Conservation (phyloP, 306 rosid species). For the Hippophae tibetana region DNA sequence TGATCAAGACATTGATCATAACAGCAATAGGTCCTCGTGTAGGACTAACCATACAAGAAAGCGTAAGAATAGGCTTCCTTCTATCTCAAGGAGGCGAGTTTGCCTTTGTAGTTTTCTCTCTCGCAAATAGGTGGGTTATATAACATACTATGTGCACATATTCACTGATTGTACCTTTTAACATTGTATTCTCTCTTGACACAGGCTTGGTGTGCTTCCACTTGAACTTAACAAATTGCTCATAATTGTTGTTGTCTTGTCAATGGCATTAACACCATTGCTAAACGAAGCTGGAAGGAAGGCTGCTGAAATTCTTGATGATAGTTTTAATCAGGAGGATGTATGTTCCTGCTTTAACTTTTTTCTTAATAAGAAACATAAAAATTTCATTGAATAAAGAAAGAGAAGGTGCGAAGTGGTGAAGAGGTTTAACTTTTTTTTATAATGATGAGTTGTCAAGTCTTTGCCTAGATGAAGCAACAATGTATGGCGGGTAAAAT, state of each 20-base stretch:
- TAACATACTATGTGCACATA: slow-evolving; percentile 8
- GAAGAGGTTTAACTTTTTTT: no score
- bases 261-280: slow-evolving; percentile 92
- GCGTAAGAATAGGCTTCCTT: slow-evolving; percentile 95
- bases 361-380: not conserved
- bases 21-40: slow-evolving; percentile 98
- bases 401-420: no score
- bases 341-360: slow-evolving; percentile 32
- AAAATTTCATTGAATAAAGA: no score
- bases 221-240: slow-evolving; percentile 98
- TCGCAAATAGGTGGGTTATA: slow-evolving; percentile 65
- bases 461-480: no score
- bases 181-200: slow-evolving; percentile 22
- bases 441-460: no score
- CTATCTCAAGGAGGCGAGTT: slow-evolving; percentile 99
- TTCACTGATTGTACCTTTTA: slow-evolving; percentile 10
- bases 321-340: slow-evolving; percentile 36
- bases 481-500: not conserved
- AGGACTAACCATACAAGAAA: slow-evolving; percentile 81
- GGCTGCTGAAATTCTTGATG: slow-evolving; percentile 62
- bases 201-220: slow-evolving; percentile 95
- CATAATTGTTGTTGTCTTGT: slow-evolving; percentile 89
- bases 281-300: slow-evolving; percentile 96
- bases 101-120: slow-evolving; percentile 90
- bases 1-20: slow-evolving; percentile 86